Conservation (phyloP, 164 flowering plant genomes). For the Nymphaea thermarum region DNA sequence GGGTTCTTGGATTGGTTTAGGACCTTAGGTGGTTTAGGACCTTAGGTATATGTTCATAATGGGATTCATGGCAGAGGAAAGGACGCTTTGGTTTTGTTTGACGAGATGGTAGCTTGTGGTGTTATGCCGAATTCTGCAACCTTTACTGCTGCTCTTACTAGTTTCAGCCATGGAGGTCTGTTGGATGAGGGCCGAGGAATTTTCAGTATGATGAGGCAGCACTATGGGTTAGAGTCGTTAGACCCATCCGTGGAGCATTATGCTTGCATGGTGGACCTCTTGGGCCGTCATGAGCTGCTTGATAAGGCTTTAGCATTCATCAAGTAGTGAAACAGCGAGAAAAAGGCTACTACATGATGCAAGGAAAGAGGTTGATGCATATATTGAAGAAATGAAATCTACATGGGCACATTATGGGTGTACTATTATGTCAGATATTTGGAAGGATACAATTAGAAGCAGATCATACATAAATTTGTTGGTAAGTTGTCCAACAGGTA, state of each 20-base stretch:
- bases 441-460: too few relatives aligned
- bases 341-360: too few relatives aligned
- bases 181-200: constrained; percentile 30
- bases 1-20: too few relatives aligned
- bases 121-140: constrained; percentile 35
- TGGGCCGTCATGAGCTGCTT: constrained; percentile 39
- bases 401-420: too few relatives aligned
- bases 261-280: constrained; percentile 55
- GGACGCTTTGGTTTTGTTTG: constrained; percentile 29
- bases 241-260: constrained; percentile 37
- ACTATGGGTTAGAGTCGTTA: constrained; percentile 27
- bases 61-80: constrained; percentile 51
- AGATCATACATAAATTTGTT: too few relatives aligned
- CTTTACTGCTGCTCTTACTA: constrained; percentile 38
- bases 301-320: constrained; percentile 35
- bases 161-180: constrained; percentile 51
- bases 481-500: too few relatives aligned
- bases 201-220: constrained; percentile 24
- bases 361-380: too few relatives aligned
- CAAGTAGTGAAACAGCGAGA: too few relatives aligned
- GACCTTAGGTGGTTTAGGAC: too few relatives aligned
- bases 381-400: too few relatives aligned
- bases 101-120: constrained; percentile 31
- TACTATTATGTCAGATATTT: too few relatives aligned
- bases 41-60: too few relatives aligned